Evolutionary conservation across 345 rosid species (phyloP).

Genomic region (Mercurialis annua): DNA sequence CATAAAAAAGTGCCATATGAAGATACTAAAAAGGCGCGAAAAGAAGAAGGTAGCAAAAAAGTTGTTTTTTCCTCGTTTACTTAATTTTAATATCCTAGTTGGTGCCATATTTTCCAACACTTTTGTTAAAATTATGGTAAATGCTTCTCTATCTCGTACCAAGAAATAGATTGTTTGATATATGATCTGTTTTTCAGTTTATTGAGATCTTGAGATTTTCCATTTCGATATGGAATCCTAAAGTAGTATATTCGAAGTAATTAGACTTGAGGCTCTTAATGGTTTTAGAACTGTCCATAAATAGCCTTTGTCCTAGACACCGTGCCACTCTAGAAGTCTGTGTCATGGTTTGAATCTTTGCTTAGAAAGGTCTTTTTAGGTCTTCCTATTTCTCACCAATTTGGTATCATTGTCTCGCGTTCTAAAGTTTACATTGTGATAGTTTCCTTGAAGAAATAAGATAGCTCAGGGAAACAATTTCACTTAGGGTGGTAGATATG

Average conservation of each 20-base stretch:
- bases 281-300: background rate
- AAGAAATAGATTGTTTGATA: background rate
- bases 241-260: background rate
- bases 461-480: background rate
- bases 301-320: too few relatives aligned
- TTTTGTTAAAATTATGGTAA: background rate
- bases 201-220: background rate
- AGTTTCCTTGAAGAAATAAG: background rate
- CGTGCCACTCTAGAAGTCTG: too few relatives aligned
- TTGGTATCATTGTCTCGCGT: too few relatives aligned
- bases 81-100: background rate
- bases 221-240: too few relatives aligned
- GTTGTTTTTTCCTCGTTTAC: background rate
- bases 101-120: background rate
- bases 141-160: background rate
- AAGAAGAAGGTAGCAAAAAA: conserved; percentile 43
- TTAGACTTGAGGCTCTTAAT: background rate
- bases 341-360: too few relatives aligned
- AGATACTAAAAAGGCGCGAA: conserved; percentile 88
- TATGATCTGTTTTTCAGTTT: background rate
- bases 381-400: too few relatives aligned
- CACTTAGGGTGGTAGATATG: background rate
- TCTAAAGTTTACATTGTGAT: background rate
- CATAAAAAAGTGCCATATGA: conserved; percentile 87
- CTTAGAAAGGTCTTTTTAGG: too few relatives aligned